A percentile compares a stretch with the other conserved stretches of the same genome.
phyloP scores from a whole-genome alignment of 768 basidiomycete species.

The Podaxis sp. region DNA sequence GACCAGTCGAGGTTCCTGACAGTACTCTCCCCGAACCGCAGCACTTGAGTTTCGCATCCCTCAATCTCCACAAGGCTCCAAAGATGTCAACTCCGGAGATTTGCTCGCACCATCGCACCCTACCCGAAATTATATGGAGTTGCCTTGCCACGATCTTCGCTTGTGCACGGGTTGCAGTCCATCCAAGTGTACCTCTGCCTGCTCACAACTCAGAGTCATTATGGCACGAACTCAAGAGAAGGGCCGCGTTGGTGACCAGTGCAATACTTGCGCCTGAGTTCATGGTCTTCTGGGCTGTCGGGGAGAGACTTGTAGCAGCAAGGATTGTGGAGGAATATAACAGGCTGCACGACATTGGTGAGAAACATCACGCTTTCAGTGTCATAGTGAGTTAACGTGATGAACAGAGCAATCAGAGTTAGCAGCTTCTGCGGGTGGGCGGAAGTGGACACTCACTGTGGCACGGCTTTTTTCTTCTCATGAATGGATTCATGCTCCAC shows the following conservation, averaged over 20 bases:
- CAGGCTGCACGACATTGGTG: background rate
- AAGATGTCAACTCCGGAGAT: background rate
- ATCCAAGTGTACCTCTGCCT: slow-evolving; percentile 13
- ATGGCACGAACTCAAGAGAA: background rate
- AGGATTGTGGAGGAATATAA: background rate
- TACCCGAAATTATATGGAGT: slow-evolving; percentile 13
- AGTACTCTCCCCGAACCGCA: background rate
- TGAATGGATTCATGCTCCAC: slow-evolving; percentile 12
- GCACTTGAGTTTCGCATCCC: background rate
- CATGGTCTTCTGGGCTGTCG: background rate
- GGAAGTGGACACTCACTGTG: slow-evolving; percentile 11
- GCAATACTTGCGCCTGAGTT: background rate
- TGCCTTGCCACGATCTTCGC: slow-evolving; percentile 18
- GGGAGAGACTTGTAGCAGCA: background rate
- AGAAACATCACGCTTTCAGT: background rate
- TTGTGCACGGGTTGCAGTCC: slow-evolving; percentile 19
- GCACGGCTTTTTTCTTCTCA: slow-evolving; percentile 13
- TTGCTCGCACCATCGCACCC: background rate
- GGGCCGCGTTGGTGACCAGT: background rate
- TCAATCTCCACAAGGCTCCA: background rate
- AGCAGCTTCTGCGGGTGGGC: background rate
- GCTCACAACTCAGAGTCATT: background rate
- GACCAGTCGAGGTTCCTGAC: no score
- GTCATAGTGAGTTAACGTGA: background rate
- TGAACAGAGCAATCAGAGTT: background rate